Evolutionary conservation across 352 stramenopile species (phyloP).

Genomic region (Pythium guiyangense): DNA sequence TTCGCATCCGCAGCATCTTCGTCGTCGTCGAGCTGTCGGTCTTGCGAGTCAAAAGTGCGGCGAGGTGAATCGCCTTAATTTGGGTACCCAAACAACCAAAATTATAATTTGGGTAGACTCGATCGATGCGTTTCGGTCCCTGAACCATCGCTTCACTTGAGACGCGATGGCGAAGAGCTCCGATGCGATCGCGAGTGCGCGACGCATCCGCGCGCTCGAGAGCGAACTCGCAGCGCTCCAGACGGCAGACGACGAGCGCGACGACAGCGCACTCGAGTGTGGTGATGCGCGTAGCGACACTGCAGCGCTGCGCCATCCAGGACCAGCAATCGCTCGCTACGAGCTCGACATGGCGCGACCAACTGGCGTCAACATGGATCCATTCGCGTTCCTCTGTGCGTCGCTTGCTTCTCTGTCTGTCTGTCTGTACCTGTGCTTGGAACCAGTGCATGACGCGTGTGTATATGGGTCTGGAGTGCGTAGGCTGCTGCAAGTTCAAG

Average conservation of each 20-base stretch:
- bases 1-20: too few species aligned
- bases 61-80: too few species aligned
- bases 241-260: not conserved
- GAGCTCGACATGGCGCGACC: too few species aligned
- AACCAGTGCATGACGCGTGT: too few species aligned
- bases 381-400: slow-evolving; percentile 46
- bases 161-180: not conserved
- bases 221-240: slow-evolving; percentile 6
- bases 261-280: not conserved
- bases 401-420: not conserved
- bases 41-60: too few species aligned
- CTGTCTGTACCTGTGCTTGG: not conserved
- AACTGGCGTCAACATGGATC: slow-evolving; percentile 28
- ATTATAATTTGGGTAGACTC: too few species aligned
- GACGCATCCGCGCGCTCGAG: slow-evolving; percentile 8
- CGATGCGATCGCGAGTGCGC: not conserved
- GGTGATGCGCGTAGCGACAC: too few species aligned
- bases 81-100: too few species aligned
- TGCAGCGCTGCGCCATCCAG: not conserved
- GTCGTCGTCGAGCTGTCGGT: too few species aligned
- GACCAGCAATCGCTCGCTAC: too few species aligned
- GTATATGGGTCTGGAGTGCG: not conserved
- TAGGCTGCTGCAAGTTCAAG: slow-evolving; percentile 47
- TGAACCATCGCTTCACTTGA: too few species aligned
- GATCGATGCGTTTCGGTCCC: too few species aligned